These are phyloP conservation scores for Acer campestre DNA, from an alignment of 345 rosid species.

Conservation along the genomic window DNA sequence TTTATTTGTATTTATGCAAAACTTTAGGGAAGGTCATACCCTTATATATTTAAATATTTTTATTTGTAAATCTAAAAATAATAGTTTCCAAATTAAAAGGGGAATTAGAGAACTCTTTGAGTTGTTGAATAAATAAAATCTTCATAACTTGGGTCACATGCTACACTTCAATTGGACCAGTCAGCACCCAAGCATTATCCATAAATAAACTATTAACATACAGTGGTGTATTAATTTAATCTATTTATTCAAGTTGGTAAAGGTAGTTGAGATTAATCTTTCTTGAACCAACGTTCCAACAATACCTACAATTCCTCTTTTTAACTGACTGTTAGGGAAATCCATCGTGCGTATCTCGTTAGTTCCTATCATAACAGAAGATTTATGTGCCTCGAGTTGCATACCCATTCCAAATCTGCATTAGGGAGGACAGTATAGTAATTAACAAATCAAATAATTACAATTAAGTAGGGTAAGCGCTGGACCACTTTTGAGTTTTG, in stretches of 20 bases:
- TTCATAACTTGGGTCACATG: no score
- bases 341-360: no score
- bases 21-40: no score
- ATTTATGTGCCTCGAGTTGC: neutral
- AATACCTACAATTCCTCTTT: conserved; percentile 33
- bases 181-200: no score
- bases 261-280: neutral
- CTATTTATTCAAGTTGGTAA: neutral
- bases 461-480: neutral
- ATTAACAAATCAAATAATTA: neutral
- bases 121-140: no score
- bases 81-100: no score
- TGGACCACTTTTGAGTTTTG: neutral
- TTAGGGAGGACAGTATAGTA: neutral
- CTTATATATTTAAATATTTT: no score
- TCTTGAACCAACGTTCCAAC: conserved; percentile 31
- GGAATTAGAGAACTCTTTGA: no score
- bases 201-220: neutral
- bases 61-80: no score
- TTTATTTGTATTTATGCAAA: no score
- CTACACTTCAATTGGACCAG: no score
- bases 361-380: no score
- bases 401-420: neutral
- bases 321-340: conserved; percentile 14
- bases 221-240: neutral